Conservation (phyloP, 306 rosid genomes). For the Lathyrus tuberosus region DNA sequence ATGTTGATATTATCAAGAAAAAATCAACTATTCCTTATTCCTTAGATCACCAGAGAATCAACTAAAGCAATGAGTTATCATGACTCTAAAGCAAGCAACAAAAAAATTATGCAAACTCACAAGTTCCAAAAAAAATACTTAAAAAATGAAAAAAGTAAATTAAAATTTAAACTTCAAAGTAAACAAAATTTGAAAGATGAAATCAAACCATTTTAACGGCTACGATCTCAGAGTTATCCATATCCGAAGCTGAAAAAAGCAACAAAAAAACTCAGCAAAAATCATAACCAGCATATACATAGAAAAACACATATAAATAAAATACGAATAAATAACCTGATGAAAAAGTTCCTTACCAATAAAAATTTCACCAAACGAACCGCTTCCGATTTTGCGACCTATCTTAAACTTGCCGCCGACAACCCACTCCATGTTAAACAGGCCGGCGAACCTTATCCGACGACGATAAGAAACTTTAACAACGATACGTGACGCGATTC, state of each 20-base stretch:
- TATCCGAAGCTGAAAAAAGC: constrained; percentile 53
- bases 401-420: constrained; percentile 64
- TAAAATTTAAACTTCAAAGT: not conserved
- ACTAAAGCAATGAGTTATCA: not conserved
- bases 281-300: constrained; percentile 15
- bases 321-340: no score
- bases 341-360: constrained; percentile 41
- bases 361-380: constrained; percentile 74
- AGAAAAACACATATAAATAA: not conserved
- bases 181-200: not conserved
- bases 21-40: constrained; percentile 1
- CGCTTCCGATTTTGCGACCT: constrained; percentile 80
- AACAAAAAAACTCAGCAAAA: constrained; percentile 2
- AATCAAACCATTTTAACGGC: constrained; percentile 71
- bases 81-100: not conserved
- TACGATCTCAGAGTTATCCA: constrained; percentile 62
- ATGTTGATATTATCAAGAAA: not conserved
- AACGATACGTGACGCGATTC: not conserved
- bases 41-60: constrained; percentile 7
- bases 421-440: constrained; percentile 59
- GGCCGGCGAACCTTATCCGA: not conserved
- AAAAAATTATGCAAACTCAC: constrained; percentile 5
- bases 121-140: not conserved
- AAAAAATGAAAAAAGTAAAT: not conserved
- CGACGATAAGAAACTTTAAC: not conserved